A percentile compares a stretch with the other conserved stretches of the same genome.
phyloP scores from a whole-genome alignment of 257 asterid species.

The Solanum medicagineum region DNA sequence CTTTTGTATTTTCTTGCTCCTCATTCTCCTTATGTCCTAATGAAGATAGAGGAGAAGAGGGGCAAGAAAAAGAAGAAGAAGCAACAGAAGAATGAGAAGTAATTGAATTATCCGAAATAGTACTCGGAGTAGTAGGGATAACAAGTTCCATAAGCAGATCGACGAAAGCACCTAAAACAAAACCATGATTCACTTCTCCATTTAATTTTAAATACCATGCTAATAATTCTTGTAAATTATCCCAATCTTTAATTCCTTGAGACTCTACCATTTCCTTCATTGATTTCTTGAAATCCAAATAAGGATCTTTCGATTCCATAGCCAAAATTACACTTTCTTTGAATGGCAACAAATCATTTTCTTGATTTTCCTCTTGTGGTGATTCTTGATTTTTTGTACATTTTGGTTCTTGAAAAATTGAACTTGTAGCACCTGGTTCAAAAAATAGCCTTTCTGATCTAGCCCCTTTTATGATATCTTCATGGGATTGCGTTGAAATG shows the following conservation, averaged over 20 bases:
- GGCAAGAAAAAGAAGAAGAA: conserved; percentile 40
- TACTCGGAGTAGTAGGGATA: conserved; percentile 5
- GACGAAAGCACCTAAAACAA: conserved; percentile 64
- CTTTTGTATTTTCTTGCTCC: background rate
- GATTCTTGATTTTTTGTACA: background rate
- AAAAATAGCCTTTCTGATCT: conserved; percentile 59
- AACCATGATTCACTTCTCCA: conserved; percentile 49
- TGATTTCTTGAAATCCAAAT: conserved; percentile 70
- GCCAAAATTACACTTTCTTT: conserved; percentile 61
- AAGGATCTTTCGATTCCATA: conserved; percentile 74
- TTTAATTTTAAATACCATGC: conserved; percentile 82
- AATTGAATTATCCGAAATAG: conserved; percentile 1
- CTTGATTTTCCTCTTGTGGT: background rate
- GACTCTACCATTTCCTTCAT: conserved; percentile 88
- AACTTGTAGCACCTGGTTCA: conserved; percentile 53
- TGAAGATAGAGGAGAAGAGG: conserved; percentile 19
- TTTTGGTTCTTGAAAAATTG: conserved; percentile 10
- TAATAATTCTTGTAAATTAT: conserved; percentile 57
- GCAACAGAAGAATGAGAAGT: conserved; percentile 40
- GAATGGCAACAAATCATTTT: conserved; percentile 14
- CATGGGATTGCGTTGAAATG: conserved; percentile 1
- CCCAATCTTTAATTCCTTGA: conserved; percentile 72
- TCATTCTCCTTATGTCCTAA: background rate
- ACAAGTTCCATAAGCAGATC: conserved; percentile 46
- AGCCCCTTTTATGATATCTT: conserved; percentile 31